Evolutionary conservation across 768 basidiomycete species (phyloP).

Genomic region (Xanthoconium purpureum): DNA sequence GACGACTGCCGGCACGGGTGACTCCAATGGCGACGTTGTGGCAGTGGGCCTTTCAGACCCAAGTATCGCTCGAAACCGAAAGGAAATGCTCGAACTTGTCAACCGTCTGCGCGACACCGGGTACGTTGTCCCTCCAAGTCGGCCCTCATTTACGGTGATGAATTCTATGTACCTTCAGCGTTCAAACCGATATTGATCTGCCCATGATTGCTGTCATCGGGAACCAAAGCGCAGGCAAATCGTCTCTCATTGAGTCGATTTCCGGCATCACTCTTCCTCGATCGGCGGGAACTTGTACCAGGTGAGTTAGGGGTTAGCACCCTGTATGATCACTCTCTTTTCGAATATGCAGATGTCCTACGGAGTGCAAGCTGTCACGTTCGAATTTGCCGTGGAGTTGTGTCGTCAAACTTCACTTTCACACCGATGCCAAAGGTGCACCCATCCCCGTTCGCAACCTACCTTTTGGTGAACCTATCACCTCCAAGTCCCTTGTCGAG

Average conservation of each 20-base stretch:
- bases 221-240: conserved; percentile 1
- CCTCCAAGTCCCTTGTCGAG: background rate
- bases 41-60: conserved; percentile 52
- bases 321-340: no score
- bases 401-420: background rate
- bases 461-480: background rate
- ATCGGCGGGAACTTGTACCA: background rate
- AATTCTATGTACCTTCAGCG: background rate
- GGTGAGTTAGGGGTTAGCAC: background rate
- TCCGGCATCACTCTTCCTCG: conserved; percentile 1
- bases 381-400: background rate
- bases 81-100: conserved; percentile 51
- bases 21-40: conserved; percentile 5
- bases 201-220: conserved; percentile 3
- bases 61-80: conserved; percentile 51
- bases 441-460: background rate
- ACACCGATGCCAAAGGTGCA: background rate
- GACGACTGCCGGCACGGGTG: no score
- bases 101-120: conserved; percentile 66
- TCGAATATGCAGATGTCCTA: background rate
- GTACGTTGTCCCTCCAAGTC: conserved; percentile 17
- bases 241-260: background rate
- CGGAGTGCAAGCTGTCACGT: conserved; percentile 1
- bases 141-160: background rate
- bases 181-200: conserved; percentile 3